These are phyloP conservation scores for Brasenia schreberi DNA, from an alignment of 164 flowering plant species.

Conservation along the genomic window DNA sequence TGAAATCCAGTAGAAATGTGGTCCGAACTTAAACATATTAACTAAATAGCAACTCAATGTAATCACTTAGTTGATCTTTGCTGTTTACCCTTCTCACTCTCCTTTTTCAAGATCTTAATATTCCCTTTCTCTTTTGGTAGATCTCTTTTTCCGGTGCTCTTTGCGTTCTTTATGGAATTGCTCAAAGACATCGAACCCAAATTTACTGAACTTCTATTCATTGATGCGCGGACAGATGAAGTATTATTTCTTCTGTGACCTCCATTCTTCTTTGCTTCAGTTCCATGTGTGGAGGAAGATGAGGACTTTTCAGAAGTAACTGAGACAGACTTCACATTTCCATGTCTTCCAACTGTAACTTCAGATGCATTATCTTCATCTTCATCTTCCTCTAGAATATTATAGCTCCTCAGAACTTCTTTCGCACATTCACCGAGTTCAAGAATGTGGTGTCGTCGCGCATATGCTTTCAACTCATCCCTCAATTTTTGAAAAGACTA, in stretches of 20 bases:
- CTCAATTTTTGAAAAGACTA: slow-evolving; percentile 64
- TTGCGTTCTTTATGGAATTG: slow-evolving; percentile 26
- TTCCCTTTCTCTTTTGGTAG: not conserved
- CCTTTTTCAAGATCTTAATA: not conserved
- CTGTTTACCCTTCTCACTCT: not conserved
- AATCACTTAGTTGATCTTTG: too few species aligned
- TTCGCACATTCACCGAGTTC: slow-evolving; percentile 49
- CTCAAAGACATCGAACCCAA: slow-evolving; percentile 20
- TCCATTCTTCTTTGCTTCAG: slow-evolving; percentile 21
- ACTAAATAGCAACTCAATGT: too few species aligned
- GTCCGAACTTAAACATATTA: not conserved
- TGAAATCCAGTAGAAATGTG: too few species aligned
- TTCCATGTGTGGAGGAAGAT: slow-evolving; percentile 18
- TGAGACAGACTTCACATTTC: slow-evolving; percentile 22
- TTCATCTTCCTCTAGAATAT: slow-evolving; percentile 38
- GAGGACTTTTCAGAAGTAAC: slow-evolving; percentile 25
- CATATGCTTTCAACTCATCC: slow-evolving; percentile 69
- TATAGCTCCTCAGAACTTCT: slow-evolving; percentile 43
- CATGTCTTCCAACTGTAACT: not conserved
- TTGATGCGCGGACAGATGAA: slow-evolving; percentile 16
- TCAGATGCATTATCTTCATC: slow-evolving; percentile 28
- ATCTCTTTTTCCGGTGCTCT: slow-evolving; percentile 9
- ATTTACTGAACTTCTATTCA: slow-evolving; percentile 21
- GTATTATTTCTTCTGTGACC: slow-evolving; percentile 17
- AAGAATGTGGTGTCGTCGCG: slow-evolving; percentile 35